Base-by-base conservation (phyloP, 306 rosid genomes). In the Castanea crenata region DNA sequence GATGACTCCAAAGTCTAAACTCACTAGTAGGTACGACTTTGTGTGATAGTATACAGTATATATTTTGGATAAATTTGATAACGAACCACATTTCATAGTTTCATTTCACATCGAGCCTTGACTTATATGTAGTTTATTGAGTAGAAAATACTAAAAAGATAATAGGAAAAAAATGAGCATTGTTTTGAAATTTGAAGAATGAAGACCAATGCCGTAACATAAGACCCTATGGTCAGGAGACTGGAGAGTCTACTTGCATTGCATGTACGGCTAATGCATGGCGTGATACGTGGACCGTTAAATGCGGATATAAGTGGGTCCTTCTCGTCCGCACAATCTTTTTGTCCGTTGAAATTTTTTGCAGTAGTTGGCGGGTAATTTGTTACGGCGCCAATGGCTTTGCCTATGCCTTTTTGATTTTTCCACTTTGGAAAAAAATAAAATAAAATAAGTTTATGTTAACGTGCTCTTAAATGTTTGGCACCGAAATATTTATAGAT, bases 211-310 rank as follows among this genome's bases (percentile, higher is more conserved):
- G 6, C 34, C 13, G 34, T 4, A 55, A 58, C n/a, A 59, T 13
- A 16, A 3, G 18, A 8, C 41, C 31, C 5, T 1, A 21, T 2
- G 29, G 0, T 38, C 14, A 2, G 31, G 34, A 20, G 23, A 7
- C 46, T 7, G 5, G 15, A 4, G 18, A 71, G 74, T n/a, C 61
- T 2, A 46, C 63, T 38, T 27, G 34, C 23, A 59, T 38, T 27
- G 34, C 23, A 59, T 25, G 89, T 90, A 90, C 93, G 89, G 82
- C 73, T 27, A 77, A 86, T 63, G 89, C 87, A 87, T 88, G 90
- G 90, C 92, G 93, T 76, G 69, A 88, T 89, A 83, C 89, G 87
- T 80, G 94, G 90, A 80, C 78, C 93, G 90, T 9, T 83, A 54
- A 89, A 86, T 85, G 92, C 91, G 89, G 89, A 21, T 55, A 21